These are phyloP conservation scores for Rubroshorea leprosula DNA, from an alignment of 345 rosid genomes.

Conservation along the genomic window DNA sequence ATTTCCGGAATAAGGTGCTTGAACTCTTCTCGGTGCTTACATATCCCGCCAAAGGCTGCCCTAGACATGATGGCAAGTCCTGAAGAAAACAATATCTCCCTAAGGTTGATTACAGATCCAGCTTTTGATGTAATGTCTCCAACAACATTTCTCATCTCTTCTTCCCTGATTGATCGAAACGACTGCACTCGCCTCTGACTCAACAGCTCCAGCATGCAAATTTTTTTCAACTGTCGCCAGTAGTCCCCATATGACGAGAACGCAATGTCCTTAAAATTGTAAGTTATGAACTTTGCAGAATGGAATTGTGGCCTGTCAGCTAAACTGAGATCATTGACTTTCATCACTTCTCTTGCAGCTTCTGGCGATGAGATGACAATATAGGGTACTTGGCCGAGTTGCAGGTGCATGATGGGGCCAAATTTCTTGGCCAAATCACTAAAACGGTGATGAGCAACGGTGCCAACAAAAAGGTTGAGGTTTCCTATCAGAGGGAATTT, in stretches of 20 bases:
- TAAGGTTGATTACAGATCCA: conserved; percentile 7
- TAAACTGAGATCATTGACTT: conserved; percentile 24
- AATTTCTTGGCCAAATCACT: too few species aligned
- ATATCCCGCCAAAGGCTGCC: neutral
- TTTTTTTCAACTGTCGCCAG: neutral
- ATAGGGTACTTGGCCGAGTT: too few species aligned
- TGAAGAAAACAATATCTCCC: neutral
- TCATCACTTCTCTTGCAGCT: conserved; percentile 19
- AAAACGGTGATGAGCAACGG: too few species aligned
- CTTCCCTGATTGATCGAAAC: neutral
- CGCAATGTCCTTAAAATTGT: conserved; percentile 5
- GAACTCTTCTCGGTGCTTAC: conserved; percentile 8
- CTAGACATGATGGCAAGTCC: neutral
- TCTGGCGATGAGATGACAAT: too few species aligned
- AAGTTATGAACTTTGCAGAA: neutral
- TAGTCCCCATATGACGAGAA: neutral
- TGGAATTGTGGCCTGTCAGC: conserved; percentile 10
- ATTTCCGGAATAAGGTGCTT: neutral
- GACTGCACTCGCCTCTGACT: neutral
- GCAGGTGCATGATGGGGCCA: too few species aligned
- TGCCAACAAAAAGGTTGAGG: too few species aligned
- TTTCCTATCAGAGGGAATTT: too few species aligned
- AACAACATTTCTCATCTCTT: neutral
- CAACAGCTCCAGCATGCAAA: neutral
- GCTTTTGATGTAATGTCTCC: neutral